phyloP scores from a whole-genome alignment of 2,329 filamentous ascomycete genomes.

The Neocatenulostroma microsporum region DNA sequence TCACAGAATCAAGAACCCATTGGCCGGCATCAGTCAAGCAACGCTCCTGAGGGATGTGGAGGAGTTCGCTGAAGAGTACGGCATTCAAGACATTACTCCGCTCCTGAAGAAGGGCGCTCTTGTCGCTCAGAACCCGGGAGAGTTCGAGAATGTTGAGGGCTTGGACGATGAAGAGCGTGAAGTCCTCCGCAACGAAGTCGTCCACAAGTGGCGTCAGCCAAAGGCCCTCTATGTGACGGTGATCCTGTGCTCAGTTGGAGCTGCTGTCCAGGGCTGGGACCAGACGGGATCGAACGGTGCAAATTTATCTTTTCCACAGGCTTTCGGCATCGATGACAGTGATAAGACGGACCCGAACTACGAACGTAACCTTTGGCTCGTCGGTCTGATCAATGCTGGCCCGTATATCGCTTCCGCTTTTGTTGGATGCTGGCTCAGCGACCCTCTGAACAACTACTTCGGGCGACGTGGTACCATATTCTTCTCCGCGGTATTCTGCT shows the following conservation, averaged over 20 bases:
- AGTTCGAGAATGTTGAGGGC: constrained; percentile 37
- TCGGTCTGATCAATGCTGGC: constrained; percentile 45
- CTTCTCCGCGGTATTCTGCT: constrained; percentile 43
- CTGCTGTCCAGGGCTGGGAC: constrained; percentile 47
- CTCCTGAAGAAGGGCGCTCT: constrained; percentile 43
- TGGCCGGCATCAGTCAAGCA: constrained; percentile 46
- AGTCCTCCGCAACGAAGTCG: constrained; percentile 39
- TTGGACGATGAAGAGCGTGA: constrained; percentile 37
- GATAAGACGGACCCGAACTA: constrained; percentile 1
- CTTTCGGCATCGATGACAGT: constrained; percentile 23
- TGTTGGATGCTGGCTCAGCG: constrained; percentile 48
- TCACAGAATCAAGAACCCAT: constrained; percentile 50
- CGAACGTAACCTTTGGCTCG: constrained; percentile 18
- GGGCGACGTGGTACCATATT: constrained; percentile 35
- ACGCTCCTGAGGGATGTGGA: constrained; percentile 49
- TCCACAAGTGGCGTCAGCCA: constrained; percentile 46
- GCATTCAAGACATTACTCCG: constrained; percentile 34
- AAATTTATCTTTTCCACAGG: constrained; percentile 44
- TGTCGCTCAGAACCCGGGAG: constrained; percentile 42
- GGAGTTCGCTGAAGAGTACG: constrained; percentile 44
- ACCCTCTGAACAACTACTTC: constrained; percentile 30
- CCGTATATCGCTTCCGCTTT: too few relatives aligned
- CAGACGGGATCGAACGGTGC: constrained; percentile 49
- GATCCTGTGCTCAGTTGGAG: constrained; percentile 45
- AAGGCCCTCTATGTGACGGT: constrained; percentile 43